Percentiles rank a stretch among this genome's conserved stretches.
phyloP scores from a whole-genome alignment of 2,329 filamentous ascomycete species.

The Cladosporium sp. region DNA sequence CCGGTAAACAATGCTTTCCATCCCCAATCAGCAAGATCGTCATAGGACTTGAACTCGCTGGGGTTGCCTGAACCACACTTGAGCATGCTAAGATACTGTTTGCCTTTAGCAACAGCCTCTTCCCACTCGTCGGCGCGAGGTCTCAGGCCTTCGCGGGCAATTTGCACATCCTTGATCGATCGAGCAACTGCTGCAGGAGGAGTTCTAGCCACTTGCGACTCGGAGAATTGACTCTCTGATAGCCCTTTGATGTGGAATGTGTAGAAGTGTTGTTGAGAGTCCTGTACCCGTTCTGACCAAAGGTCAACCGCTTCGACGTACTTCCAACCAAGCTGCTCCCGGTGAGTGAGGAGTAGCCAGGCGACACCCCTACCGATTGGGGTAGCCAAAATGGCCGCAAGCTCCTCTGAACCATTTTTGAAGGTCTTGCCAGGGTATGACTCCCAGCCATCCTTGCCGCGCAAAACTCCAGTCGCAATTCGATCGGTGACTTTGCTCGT shows the following conservation, averaged over 20 bases:
- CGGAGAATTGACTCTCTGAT: background rate
- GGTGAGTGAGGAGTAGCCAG: slow-evolving; percentile 17
- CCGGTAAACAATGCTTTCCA: background rate
- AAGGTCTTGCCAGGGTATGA: slow-evolving; percentile 7
- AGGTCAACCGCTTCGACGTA: slow-evolving; percentile 8
- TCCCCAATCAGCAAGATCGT: background rate
- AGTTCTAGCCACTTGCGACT: no score
- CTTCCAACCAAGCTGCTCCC: slow-evolving; percentile 16
- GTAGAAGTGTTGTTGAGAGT: background rate
- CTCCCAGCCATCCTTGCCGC: slow-evolving; percentile 2
- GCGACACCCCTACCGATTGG: slow-evolving; percentile 14
- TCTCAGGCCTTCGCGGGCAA: background rate
- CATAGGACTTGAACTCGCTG: background rate
- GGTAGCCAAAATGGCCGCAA: slow-evolving; percentile 15
- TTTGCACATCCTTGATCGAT: no score
- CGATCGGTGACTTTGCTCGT: background rate
- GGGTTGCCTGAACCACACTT: background rate
- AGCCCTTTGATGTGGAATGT: background rate
- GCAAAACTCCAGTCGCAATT: background rate
- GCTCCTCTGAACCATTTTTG: slow-evolving; percentile 1
- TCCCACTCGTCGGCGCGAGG: background rate
- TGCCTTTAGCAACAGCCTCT: slow-evolving; percentile 1
- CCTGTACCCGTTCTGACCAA: background rate
- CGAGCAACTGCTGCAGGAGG: no score
- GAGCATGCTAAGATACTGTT: slow-evolving; percentile 1